Conservation (phyloP, 2,329 filamentous ascomycete species). For the Amauroascus niger region DNA sequence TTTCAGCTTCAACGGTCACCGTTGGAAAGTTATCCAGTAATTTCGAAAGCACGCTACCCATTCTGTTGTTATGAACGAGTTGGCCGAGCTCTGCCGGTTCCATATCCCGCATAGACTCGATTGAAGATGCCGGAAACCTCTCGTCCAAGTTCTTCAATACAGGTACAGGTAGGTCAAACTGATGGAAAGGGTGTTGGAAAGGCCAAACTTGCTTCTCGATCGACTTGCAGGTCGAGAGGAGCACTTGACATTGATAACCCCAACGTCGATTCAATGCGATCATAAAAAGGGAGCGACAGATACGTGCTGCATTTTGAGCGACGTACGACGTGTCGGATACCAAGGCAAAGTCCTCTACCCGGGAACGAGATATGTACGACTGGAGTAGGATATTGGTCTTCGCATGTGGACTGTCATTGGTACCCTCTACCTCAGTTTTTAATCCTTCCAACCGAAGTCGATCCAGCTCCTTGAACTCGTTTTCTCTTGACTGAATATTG, state of each 20-base stretch:
- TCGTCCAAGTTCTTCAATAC: slow-evolving; percentile 75
- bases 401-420: slow-evolving; percentile 58
- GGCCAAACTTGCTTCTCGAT: slow-evolving; percentile 96
- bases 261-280: slow-evolving; percentile 89
- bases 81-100: slow-evolving; percentile 80
- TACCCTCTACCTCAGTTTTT: slow-evolving; percentile 67
- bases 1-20: slow-evolving; percentile 80
- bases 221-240: slow-evolving; percentile 87
- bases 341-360: slow-evolving; percentile 86
- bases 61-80: slow-evolving; percentile 80
- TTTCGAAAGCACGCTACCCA: slow-evolving; percentile 71
- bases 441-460: slow-evolving; percentile 60
- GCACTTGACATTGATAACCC: slow-evolving; percentile 88
- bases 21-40: slow-evolving; percentile 88
- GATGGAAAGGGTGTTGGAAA: slow-evolving; percentile 86
- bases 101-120: slow-evolving; percentile 87
- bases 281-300: slow-evolving; percentile 93
- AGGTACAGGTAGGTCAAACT: slow-evolving; percentile 81
- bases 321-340: slow-evolving; percentile 90
- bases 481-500: slow-evolving; percentile 88
- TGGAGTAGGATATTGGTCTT: slow-evolving; percentile 96
- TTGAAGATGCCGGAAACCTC: slow-evolving; percentile 61
- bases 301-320: slow-evolving; percentile 87
- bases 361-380: slow-evolving; percentile 79
- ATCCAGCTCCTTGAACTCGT: slow-evolving; percentile 76